phyloP scores from a whole-genome alignment of 2,329 filamentous ascomycete species.

The Lecanosticta acicola region DNA sequence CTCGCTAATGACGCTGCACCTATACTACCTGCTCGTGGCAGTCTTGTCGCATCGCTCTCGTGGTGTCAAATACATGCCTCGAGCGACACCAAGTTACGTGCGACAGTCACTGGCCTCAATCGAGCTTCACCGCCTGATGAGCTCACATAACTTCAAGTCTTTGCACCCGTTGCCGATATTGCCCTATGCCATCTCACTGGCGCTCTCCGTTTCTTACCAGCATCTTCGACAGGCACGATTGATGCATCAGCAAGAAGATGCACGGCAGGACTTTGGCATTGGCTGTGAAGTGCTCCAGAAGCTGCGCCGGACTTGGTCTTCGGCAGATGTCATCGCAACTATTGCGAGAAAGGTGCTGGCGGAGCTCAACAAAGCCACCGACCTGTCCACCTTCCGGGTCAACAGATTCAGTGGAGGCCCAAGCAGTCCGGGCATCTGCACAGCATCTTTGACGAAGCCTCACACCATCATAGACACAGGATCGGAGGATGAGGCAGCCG shows the following conservation, averaged over 20 bases:
- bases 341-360: constrained; percentile 30
- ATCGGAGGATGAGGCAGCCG: constrained; percentile 4
- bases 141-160: constrained; percentile 41
- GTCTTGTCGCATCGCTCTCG: constrained; percentile 52
- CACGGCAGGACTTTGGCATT: constrained; percentile 41
- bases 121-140: constrained; percentile 46
- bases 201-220: constrained; percentile 53
- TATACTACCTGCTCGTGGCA: constrained; percentile 53
- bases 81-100: constrained; percentile 47
- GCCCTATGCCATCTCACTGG: constrained; percentile 52
- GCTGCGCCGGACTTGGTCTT: constrained; percentile 42
- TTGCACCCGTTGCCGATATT: constrained; percentile 51
- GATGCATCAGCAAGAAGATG: constrained; percentile 43
- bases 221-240: constrained; percentile 50
- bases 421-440: constrained; percentile 17
- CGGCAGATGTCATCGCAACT: constrained; percentile 42
- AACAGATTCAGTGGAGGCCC: constrained; percentile 7
- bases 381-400: constrained; percentile 27
- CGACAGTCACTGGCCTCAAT: constrained; percentile 53
- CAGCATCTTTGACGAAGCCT: constrained; percentile 17
- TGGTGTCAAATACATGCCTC: constrained; percentile 36
- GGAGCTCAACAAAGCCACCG: constrained; percentile 26
- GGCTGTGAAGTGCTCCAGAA: constrained; percentile 42
- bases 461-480: constrained; percentile 16
- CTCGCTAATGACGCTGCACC: constrained; percentile 45